Conservation (phyloP, 345 rosid genomes). For the Laguncularia racemosa region DNA sequence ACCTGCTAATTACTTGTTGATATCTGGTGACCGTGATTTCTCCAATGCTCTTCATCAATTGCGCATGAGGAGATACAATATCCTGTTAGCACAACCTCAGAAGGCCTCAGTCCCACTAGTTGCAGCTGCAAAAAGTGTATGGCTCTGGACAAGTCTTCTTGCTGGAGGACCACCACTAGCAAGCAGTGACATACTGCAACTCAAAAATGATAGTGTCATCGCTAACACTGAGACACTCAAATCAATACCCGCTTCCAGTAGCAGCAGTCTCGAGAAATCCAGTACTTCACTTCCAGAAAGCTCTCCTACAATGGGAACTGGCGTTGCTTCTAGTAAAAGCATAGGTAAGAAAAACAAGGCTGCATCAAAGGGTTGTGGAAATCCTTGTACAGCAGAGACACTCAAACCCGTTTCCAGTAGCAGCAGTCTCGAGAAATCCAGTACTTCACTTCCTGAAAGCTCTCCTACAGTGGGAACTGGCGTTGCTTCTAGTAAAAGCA, state of each 20-base stretch:
- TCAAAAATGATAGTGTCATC: conserved; percentile 1
- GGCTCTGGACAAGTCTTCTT: conserved; percentile 40
- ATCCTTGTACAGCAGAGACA: conserved; percentile 8
- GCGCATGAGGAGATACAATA: conserved; percentile 41
- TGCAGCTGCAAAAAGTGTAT: conserved; percentile 38
- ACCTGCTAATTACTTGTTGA: conserved; percentile 38
- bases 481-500: too few species aligned
- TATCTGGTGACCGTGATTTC: conserved; percentile 43
- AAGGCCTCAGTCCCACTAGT: conserved; percentile 32
- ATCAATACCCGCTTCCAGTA: conserved; percentile 11
- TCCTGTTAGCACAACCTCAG: conserved; percentile 37
- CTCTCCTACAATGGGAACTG: too few species aligned
- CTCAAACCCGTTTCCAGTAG: conserved; percentile 14
- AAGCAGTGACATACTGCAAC: conserved; percentile 10
- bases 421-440: too few species aligned
- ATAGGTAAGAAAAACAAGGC: too few species aligned
- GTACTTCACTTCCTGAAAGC: too few species aligned
- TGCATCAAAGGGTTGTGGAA: too few species aligned
- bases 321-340: too few species aligned
- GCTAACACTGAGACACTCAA: conserved; percentile 16
- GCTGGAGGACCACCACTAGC: conserved; percentile 34
- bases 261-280: background rate
- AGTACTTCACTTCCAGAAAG: too few species aligned
- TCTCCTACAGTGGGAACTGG: too few species aligned
- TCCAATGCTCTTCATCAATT: conserved; percentile 47